Conservation (phyloP, 2,329 filamentous ascomycete species). For the Trichoderma sp. region DNA sequence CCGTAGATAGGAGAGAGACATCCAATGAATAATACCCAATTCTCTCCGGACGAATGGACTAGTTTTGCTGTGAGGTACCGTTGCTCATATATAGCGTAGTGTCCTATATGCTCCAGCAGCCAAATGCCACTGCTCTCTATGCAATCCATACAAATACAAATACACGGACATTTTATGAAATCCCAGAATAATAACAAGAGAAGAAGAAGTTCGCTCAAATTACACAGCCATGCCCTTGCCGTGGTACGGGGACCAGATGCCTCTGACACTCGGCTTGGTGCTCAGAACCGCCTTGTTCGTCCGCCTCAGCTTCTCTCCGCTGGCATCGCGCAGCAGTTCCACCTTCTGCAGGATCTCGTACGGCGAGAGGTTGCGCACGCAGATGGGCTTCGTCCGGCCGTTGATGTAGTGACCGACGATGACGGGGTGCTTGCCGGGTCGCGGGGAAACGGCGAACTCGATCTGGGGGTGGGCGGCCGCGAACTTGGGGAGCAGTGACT, state of each 20-base stretch:
- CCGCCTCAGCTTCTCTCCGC: slow-evolving; percentile 70
- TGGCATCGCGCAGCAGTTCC: slow-evolving; percentile 71
- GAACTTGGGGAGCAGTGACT: slow-evolving; percentile 73
- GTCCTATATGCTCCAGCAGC: slow-evolving; percentile 34
- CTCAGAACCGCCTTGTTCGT: slow-evolving; percentile 66
- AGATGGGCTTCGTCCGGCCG: slow-evolving; percentile 80
- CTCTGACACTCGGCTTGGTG: slow-evolving; percentile 67
- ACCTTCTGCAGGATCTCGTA: slow-evolving; percentile 81
- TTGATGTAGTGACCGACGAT: slow-evolving; percentile 93
- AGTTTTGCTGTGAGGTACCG: slow-evolving; percentile 4
- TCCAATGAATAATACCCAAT: not conserved
- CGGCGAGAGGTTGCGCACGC: slow-evolving; percentile 82
- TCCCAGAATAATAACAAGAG: slow-evolving; percentile 4
- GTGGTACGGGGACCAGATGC: slow-evolving; percentile 72
- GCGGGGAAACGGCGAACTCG: slow-evolving; percentile 88
- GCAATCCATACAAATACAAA: slow-evolving; percentile 36
- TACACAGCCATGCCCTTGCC: slow-evolving; percentile 59
- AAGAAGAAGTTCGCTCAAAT: slow-evolving; percentile 27
- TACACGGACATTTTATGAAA: slow-evolving; percentile 34
- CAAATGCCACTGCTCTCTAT: slow-evolving; percentile 35
- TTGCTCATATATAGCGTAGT: slow-evolving; percentile 20
- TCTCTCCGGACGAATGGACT: not conserved
- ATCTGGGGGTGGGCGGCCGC: slow-evolving; percentile 80
- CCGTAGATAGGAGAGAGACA: not conserved
- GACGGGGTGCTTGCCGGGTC: slow-evolving; percentile 86